Percentiles rank a stretch among this genome's conserved stretches.
phyloP scores from a whole-genome alignment of 2,329 filamentous ascomycete species.

The Magnaporthiopsis poae region DNA sequence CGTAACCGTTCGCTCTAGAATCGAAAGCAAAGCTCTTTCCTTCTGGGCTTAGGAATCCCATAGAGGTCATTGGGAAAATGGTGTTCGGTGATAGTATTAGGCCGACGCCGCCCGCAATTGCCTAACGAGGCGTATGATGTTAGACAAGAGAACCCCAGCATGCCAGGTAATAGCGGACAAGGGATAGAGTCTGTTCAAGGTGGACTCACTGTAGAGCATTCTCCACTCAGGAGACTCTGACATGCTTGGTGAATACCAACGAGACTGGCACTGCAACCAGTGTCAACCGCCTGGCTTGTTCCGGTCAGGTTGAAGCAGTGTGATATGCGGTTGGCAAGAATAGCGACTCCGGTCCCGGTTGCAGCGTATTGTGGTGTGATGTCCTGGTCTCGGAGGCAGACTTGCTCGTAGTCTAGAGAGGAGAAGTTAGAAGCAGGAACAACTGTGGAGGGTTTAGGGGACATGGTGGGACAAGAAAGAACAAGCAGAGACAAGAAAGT shows the following conservation, averaged over 20 bases:
- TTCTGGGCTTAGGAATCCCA: conserved; percentile 43
- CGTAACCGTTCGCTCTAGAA: conserved; percentile 52
- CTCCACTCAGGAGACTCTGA: conserved; percentile 36
- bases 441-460: not conserved
- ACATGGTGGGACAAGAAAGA: not conserved
- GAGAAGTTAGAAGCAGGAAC: not conserved
- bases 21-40: conserved; percentile 47
- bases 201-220: conserved; percentile 28
- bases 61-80: conserved; percentile 45
- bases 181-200: not conserved
- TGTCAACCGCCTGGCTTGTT: conserved; percentile 48
- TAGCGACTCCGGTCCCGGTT: conserved; percentile 42
- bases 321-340: conserved; percentile 46
- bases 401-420: conserved; percentile 37
- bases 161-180: too few species aligned
- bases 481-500: conserved; percentile 2
- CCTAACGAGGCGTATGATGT: conserved; percentile 19
- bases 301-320: conserved; percentile 46
- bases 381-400: conserved; percentile 39
- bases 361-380: conserved; percentile 41
- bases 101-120: conserved; percentile 40
- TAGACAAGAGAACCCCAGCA: too few species aligned
- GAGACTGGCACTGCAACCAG: conserved; percentile 47
- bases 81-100: conserved; percentile 46
- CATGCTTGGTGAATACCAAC: conserved; percentile 44